These are phyloP conservation scores for Ogataea parapolymorpha DNA, from an alignment of 805 yeast species.

Conservation along the genomic window DNA sequence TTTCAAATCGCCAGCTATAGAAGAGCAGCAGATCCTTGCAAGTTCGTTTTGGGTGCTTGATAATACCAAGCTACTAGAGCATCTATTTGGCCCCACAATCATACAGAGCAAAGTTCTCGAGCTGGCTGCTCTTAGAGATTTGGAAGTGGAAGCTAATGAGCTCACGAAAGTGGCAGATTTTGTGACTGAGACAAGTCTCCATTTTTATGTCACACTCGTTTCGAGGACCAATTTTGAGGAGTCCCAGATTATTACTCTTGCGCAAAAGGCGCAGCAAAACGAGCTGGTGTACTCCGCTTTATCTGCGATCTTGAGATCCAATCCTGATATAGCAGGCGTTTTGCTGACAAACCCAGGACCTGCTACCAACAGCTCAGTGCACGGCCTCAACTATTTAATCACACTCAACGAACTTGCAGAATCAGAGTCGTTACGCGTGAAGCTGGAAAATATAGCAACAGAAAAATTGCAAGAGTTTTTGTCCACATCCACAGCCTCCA, in stretches of 20 bases:
- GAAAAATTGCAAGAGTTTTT: not conserved
- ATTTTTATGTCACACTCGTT: not conserved
- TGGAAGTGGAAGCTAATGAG: not conserved
- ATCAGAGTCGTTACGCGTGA: not conserved
- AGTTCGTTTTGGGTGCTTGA: conserved; percentile 24
- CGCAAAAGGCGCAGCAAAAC: not conserved
- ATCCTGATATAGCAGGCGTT: not conserved
- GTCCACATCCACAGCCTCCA: not conserved
- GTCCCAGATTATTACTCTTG: not conserved
- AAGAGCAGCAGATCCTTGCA: conserved; percentile 5
- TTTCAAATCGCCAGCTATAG: not conserved
- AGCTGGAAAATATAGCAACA: not conserved
- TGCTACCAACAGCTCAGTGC: not conserved
- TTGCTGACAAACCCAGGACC: not conserved
- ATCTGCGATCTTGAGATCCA: not conserved
- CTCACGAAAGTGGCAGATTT: conserved; percentile 3
- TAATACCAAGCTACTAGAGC: conserved; percentile 4
- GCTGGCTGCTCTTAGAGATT: not conserved
- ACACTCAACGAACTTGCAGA: not conserved
- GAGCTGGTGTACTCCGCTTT: not conserved
- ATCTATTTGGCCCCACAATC: not conserved
- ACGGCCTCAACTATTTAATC: conserved; percentile 5
- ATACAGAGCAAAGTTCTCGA: conserved; percentile 3
- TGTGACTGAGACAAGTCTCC: not conserved
- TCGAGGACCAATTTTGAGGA: not conserved